A percentile compares a stretch with the other conserved stretches of the same genome.
phyloP scores from a whole-genome alignment of 139 green algal genomes.

The Coelastrella sp. region DNA sequence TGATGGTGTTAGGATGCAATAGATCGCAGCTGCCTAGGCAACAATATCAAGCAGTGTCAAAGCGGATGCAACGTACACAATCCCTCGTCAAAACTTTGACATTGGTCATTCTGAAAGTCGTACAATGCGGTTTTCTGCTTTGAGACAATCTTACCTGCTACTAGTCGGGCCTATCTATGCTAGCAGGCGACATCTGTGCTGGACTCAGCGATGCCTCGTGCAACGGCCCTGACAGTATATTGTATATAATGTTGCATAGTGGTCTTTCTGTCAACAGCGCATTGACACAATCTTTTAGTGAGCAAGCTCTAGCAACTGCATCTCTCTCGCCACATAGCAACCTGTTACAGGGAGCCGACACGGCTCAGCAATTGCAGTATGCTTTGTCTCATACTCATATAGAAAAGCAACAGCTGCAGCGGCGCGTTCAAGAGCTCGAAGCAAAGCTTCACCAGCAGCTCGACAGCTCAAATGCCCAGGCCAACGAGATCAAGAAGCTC shows the following conservation, averaged over 20 bases:
- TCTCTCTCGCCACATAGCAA: neutral
- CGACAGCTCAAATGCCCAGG: neutral
- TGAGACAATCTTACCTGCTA: neutral
- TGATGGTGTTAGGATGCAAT: neutral
- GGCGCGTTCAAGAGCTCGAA: neutral
- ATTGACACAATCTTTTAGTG: neutral
- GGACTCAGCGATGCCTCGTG: neutral
- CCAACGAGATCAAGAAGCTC: slow-evolving; percentile 12
- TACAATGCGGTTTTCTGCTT: no score
- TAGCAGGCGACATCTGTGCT: neutral
- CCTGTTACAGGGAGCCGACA: neutral
- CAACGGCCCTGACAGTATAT: neutral
- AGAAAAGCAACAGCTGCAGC: neutral
- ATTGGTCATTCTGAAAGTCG: neutral
- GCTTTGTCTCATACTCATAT: neutral
- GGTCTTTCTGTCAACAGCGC: neutral
- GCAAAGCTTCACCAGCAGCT: neutral
- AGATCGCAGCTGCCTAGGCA: neutral
- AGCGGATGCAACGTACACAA: neutral
- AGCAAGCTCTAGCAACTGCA: slow-evolving; percentile 4
- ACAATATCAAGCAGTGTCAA: no score
- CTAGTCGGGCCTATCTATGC: neutral
- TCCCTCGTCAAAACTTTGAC: no score
- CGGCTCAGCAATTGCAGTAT: slow-evolving; percentile 1
- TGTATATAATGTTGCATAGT: slow-evolving; percentile 2